Conservation (phyloP, 495 filamentous ascomycete species). For the Penicillium canescens region DNA sequence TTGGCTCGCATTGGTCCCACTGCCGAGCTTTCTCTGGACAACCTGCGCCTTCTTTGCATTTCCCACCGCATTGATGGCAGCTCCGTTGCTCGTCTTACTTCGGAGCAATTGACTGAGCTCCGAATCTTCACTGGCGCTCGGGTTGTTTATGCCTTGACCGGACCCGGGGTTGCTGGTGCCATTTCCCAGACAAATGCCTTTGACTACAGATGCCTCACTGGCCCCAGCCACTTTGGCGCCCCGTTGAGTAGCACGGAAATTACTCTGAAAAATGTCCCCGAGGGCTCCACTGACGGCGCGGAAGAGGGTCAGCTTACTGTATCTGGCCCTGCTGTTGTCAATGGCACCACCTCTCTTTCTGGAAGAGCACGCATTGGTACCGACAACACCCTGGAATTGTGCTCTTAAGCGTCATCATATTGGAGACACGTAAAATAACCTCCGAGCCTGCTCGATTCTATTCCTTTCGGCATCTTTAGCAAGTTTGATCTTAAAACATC, state of each 20-base stretch:
- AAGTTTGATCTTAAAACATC: not conserved
- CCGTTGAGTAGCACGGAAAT: conserved; percentile 81
- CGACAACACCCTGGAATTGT: conserved; percentile 43
- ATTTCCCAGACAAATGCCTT: conserved; percentile 80
- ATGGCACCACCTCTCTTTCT: conserved; percentile 28
- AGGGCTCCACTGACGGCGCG: conserved; percentile 53
- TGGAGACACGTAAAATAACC: too few species aligned
- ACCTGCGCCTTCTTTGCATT: conserved; percentile 59
- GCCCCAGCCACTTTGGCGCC: conserved; percentile 74
- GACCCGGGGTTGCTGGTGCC: conserved; percentile 79
- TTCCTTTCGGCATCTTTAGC: not conserved
- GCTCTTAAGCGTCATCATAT: conserved; percentile 1
- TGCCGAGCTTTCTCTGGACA: conserved; percentile 65
- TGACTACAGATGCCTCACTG: conserved; percentile 70
- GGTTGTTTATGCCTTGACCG: conserved; percentile 82
- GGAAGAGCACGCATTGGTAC: conserved; percentile 36
- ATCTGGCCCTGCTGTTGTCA: conserved; percentile 41
- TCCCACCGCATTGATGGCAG: conserved; percentile 39
- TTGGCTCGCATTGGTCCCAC: conserved; percentile 58
- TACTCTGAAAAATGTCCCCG: conserved; percentile 58
- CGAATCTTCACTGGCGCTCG: conserved; percentile 77
- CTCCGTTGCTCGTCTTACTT: conserved; percentile 51
- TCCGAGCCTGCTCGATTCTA: not conserved
- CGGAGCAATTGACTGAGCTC: conserved; percentile 71
- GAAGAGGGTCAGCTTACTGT: conserved; percentile 56